These are phyloP conservation scores for Puccinia triticina DNA, from an alignment of 1,284 basidiomycete species.

Conservation along the genomic window DNA sequence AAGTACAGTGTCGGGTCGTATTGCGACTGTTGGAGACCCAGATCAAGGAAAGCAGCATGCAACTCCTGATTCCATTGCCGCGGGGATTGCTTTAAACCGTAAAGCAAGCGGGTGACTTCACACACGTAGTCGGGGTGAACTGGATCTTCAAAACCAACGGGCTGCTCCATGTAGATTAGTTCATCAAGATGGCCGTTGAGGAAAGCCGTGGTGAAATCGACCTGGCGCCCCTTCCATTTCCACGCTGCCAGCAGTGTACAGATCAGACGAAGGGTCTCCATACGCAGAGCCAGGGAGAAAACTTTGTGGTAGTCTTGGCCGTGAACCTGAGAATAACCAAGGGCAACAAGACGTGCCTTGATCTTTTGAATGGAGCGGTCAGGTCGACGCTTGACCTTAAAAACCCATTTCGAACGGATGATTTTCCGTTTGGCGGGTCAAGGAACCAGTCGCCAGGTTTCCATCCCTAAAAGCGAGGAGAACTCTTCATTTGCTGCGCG, in stretches of 20 bases:
- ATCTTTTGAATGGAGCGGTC: slow-evolving; percentile 9
- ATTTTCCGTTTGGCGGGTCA: not conserved
- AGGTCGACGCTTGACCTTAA: not conserved
- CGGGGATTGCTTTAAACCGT: not conserved
- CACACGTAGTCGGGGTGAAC: not conserved
- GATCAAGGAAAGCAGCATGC: not conserved
- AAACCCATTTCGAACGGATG: slow-evolving; percentile 8
- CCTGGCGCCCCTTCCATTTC: not conserved
- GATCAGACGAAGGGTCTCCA: no score
- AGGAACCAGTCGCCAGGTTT: not conserved
- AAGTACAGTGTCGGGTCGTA: not conserved
- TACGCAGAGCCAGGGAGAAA: not conserved
- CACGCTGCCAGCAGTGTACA: not conserved
- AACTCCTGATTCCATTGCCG: no score
- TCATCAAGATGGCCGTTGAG: slow-evolving; percentile 24
- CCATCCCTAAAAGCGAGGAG: not conserved
- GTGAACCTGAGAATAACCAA: not conserved
- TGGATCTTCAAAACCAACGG: not conserved
- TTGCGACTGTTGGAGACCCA: not conserved
- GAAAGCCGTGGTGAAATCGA: slow-evolving; percentile 7
- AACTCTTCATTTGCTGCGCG: not conserved
- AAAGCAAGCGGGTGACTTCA: not conserved
- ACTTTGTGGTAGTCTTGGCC: slow-evolving; percentile 18
- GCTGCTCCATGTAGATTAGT: slow-evolving; percentile 2
- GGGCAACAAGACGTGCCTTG: no score